Conservation (phyloP, 1,284 basidiomycete species). For the Ganoderma sinense region DNA sequence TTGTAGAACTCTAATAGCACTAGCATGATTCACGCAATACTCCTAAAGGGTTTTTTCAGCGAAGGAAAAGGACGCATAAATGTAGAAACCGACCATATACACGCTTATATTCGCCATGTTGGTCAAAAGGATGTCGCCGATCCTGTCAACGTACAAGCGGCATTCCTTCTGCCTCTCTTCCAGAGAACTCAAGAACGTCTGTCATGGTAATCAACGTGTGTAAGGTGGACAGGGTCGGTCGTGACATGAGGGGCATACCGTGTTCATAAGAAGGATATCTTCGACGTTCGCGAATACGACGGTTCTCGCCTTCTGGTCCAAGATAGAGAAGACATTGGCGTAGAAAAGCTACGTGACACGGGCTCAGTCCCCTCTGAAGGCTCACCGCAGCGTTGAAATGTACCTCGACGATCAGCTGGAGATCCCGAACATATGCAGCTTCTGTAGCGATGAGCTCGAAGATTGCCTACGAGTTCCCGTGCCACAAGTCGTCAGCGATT, state of each 20-base stretch:
- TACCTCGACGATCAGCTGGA: slow-evolving; percentile 91
- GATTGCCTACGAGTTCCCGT: slow-evolving; percentile 60
- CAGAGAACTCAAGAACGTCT: slow-evolving; percentile 85
- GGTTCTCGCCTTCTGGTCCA: slow-evolving; percentile 82
- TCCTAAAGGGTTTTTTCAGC: slow-evolving; percentile 53
- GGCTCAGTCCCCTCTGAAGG: neutral
- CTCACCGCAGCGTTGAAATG: slow-evolving; percentile 17
- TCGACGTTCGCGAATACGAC: slow-evolving; percentile 95
- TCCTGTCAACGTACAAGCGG: slow-evolving; percentile 86
- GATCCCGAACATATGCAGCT: slow-evolving; percentile 84
- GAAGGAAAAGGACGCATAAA: no score
- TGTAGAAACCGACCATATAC: slow-evolving; percentile 70
- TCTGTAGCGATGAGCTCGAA: slow-evolving; percentile 95
- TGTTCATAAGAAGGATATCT: slow-evolving; percentile 88
- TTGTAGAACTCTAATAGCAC: slow-evolving; percentile 82
- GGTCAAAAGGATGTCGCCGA: slow-evolving; percentile 85
- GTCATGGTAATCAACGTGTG: neutral
- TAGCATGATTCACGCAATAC: slow-evolving; percentile 92
- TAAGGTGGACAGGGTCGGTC: slow-evolving; percentile 21
- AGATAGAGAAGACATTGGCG: slow-evolving; percentile 72
- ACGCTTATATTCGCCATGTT: slow-evolving; percentile 82
- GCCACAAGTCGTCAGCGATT: neutral
- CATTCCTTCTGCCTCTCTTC: slow-evolving; percentile 92
- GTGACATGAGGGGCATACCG: slow-evolving; percentile 53
- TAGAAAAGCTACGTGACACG: slow-evolving; percentile 73